Evolutionary conservation across 169 alveolate species (phyloP).

Genomic region (Plasmodium sp.): DNA sequence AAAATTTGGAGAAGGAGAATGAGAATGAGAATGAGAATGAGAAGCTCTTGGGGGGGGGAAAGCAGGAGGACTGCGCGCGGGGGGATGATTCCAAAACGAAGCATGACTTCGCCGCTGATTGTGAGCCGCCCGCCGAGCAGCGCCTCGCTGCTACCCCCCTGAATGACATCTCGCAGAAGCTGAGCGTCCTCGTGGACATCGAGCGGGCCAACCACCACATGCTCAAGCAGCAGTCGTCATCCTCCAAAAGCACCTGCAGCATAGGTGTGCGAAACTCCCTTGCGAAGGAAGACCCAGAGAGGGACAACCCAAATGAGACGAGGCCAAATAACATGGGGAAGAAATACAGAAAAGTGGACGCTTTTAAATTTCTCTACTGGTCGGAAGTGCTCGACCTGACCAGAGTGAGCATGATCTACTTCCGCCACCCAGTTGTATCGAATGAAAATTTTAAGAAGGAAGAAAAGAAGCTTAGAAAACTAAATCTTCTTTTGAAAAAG

Average conservation of each 20-base stretch:
- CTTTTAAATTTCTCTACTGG: conserved; percentile 56
- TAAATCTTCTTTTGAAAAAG: conserved; percentile 28
- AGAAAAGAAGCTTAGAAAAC: conserved; percentile 44
- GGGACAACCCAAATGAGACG: not conserved
- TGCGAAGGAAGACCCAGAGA: not conserved
- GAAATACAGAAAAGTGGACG: conserved; percentile 11
- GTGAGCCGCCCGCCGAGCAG: not conserved
- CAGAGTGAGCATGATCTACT: conserved; percentile 69
- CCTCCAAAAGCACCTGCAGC: not conserved
- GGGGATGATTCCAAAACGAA: not conserved
- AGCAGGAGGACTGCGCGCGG: not conserved
- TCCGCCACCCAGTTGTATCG: conserved; percentile 72
- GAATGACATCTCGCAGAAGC: not conserved
- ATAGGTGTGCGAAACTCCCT: not conserved
- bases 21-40: conserved; percentile 26
- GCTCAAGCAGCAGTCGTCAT: not conserved
- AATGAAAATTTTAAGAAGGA: conserved; percentile 42
- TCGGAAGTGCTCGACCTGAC: conserved; percentile 66
- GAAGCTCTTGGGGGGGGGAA: not conserved
- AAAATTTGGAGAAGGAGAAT: conserved; percentile 38
- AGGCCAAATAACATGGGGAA: not conserved
- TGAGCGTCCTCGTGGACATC: not conserved
- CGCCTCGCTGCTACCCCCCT: not conserved
- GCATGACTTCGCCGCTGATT: not conserved
- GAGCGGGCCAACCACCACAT: not conserved